Conservation (phyloP, 805 yeast genomes). For the Sugiyamaella marilandica region DNA sequence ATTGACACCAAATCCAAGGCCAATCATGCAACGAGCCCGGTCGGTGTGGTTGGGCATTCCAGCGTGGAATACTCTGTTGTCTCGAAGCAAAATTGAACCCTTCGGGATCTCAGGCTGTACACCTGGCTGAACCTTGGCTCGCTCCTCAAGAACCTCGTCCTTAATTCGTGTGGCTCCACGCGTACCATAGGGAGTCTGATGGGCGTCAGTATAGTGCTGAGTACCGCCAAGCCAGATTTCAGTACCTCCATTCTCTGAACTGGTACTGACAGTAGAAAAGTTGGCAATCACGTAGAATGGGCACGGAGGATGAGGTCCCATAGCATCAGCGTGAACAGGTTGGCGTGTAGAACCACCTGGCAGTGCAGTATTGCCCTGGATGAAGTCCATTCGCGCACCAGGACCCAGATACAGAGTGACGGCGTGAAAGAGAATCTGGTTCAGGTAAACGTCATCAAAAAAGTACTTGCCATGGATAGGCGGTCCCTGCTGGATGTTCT, state of each 20-base stretch:
- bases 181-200: slow-evolving; percentile 7
- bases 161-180: slow-evolving; percentile 5
- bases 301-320: slow-evolving; percentile 6
- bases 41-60: slow-evolving; percentile 9
- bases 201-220: slow-evolving; percentile 7
- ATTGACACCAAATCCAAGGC: slow-evolving; percentile 8
- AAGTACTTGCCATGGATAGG: slow-evolving; percentile 7
- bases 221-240: slow-evolving; percentile 8
- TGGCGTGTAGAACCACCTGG: slow-evolving; percentile 8
- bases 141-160: slow-evolving; percentile 8
- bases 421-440: slow-evolving; percentile 5
- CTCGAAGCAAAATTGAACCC: slow-evolving; percentile 8
- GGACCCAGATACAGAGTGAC: slow-evolving; percentile 6
- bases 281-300: slow-evolving; percentile 5
- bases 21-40: slow-evolving; percentile 5
- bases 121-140: slow-evolving; percentile 10
- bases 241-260: slow-evolving; percentile 4
- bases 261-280: slow-evolving; percentile 1
- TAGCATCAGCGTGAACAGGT: slow-evolving; percentile 7
- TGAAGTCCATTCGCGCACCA: slow-evolving; percentile 6
- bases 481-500: slow-evolving; percentile 9
- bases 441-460: slow-evolving; percentile 6
- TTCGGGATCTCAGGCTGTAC: slow-evolving; percentile 2
- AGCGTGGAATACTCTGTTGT: slow-evolving; percentile 9
- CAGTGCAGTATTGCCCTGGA: slow-evolving; percentile 10